Percentiles rank a stretch among this genome's conserved stretches.
phyloP scores from a whole-genome alignment of 257 asterid genomes.

The Lithospermum erythrorhizon region DNA sequence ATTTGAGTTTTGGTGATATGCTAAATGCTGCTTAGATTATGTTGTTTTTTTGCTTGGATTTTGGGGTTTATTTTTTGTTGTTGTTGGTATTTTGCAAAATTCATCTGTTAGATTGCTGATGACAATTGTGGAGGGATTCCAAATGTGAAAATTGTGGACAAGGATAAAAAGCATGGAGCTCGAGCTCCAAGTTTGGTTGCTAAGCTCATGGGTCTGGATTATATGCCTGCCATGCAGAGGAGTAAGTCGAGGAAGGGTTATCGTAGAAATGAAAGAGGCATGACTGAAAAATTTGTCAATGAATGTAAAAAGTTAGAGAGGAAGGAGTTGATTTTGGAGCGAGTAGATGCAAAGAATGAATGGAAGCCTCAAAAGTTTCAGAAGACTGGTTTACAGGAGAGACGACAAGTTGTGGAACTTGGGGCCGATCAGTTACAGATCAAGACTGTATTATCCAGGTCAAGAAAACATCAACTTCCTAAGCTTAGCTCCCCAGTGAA shows the following conservation, averaged over 20 bases:
- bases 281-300: conserved; percentile 18
- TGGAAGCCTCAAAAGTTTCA: conserved; percentile 82
- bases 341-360: conserved; percentile 43
- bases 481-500: conserved; percentile 63
- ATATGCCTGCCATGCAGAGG: conserved; percentile 54
- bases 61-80: neutral
- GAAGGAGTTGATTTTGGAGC: conserved; percentile 31
- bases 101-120: conserved; percentile 63
- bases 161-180: conserved; percentile 36
- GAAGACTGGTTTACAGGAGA: conserved; percentile 54
- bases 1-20: neutral
- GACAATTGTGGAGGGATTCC: conserved; percentile 95
- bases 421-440: conserved; percentile 55
- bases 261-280: conserved; percentile 18
- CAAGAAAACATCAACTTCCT: conserved; percentile 54
- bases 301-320: conserved; percentile 6
- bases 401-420: conserved; percentile 33
- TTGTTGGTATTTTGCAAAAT: conserved; percentile 13
- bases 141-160: conserved; percentile 23
- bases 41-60: conserved; percentile 2
- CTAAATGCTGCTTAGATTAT: neutral
- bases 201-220: conserved; percentile 93
- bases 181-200: conserved; percentile 80
- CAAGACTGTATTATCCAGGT: conserved; percentile 45
- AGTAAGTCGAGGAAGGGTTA: conserved; percentile 34